phyloP scores from a whole-genome alignment of 352 stramenopile species.

The Phytophthora meadii region DNA sequence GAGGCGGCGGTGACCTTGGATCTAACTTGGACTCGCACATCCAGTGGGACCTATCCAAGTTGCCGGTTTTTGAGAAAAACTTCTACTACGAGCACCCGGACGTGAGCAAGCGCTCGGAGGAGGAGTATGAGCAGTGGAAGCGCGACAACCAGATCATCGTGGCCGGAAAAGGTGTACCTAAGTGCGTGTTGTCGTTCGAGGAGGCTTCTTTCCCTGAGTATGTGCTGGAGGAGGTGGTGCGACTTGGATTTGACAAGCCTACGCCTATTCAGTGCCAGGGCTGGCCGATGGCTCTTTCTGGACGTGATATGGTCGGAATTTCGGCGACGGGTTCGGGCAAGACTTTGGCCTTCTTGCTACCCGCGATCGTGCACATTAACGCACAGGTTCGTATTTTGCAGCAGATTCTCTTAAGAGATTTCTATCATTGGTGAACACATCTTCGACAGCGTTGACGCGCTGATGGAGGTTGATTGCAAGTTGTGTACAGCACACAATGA shows the following conservation, averaged over 20 bases:
- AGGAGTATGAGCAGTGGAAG: conserved; percentile 94
- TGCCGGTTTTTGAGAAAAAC: conserved; percentile 99
- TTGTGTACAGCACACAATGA: conserved; percentile 32
- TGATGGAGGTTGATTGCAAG: conserved; percentile 35
- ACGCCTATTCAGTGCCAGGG: conserved; percentile 95
- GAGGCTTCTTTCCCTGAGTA: conserved; percentile 96
- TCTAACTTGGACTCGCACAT: conserved; percentile 92
- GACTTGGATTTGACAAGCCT: conserved; percentile 96
- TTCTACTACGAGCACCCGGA: conserved; percentile 99
- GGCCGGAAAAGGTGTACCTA: conserved; percentile 96
- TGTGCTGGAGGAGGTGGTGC: conserved; percentile 97
- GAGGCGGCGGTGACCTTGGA: conserved; percentile 80
- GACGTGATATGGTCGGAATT: conserved; percentile 99
- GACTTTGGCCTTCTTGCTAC: conserved; percentile 98
- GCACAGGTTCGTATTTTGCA: conserved; percentile 93
- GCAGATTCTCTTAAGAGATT: conserved; percentile 29
- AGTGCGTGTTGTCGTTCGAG: conserved; percentile 97
- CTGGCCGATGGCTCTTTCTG: conserved; percentile 98
- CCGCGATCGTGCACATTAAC: conserved; percentile 99
- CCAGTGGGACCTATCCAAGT: conserved; percentile 94
- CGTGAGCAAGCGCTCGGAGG: conserved; percentile 91
- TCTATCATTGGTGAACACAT: conserved; percentile 24
- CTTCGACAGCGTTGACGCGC: conserved; percentile 30
- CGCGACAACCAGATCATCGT: conserved; percentile 95
- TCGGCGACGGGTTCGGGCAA: conserved; percentile 98